Base-by-base conservation (phyloP, 768 basidiomycete genomes). In the Suillus discolor region DNA sequence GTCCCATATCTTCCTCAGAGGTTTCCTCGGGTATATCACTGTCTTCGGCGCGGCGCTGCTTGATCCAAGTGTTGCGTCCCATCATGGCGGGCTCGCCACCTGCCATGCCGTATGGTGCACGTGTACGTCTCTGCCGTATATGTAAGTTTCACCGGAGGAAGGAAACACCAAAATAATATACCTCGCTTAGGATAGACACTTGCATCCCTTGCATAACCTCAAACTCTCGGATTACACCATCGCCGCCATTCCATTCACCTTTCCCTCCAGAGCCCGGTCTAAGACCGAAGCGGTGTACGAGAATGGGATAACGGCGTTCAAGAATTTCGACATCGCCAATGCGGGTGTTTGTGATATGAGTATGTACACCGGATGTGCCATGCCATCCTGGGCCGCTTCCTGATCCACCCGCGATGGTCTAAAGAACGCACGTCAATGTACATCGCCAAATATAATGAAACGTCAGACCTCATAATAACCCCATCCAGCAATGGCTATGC, bases 321-420 rank as follows among this genome's bases (percentile, higher is more conserved):
- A 98, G 84, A 71, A 97, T 91, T 74, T 98, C 96, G 42, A 96
- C 90, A 71, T 98, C 96, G 25, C 94, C 94, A 51, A 96, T 96
- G 13, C 94, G 88, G 12, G 94, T 95, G 75, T 95, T 96, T 0
- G 96, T 96, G 70, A 95, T 95, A 72, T 96, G 93, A 2, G 94
- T 95, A 75, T 97, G 96, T 2, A 97, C 92, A 8, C 96, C 96
- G 31, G 92, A 93, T 18, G 94, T 94, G 4, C 96, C 96, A 71
- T 96, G 88, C 96, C 95, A 97, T 12, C 77, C 75, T 2, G 92
- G 89, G 0, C 96, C 96, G 0, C 96, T 95, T 6, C 96, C 96
- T 6, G 92, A 93, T 25, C 96, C 96, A 9, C 96, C 96, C 4
- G 93, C 94, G 63, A 97, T 95, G 0, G 96, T 98, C 92, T 95